Base-by-base conservation (phyloP, 805 yeast genomes). In the Zygosaccharomyces pseudorouxii region DNA sequence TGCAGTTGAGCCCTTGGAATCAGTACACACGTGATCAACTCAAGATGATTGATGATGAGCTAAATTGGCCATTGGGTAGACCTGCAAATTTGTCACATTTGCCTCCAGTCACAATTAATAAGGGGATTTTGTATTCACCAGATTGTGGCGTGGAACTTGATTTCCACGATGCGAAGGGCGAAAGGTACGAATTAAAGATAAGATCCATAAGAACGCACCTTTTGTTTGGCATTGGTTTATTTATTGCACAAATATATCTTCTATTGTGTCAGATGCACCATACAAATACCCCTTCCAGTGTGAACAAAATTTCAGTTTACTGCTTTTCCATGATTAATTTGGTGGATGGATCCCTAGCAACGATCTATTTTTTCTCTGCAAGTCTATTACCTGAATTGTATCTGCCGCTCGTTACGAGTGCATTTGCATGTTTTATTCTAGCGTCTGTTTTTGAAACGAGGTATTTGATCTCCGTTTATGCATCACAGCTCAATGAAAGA, bases 111-210 rank as follows among this genome's bases (percentile, higher is more conserved):
- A 69, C 68, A 28, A 58, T 90, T 8, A 63, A 75, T 2, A 67
- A 75, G 9, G 89, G 84, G 5, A 53, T 88, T 11, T 50, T 88
- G 16, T 89, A 86, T 59, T 88, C 96, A 0, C 97, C 97, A 0
- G 96, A 90, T 62, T 90, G 98, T 71, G 95, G 90, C 0, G 60
- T 84, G 2, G 62, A 77, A 2, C 51, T 87, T 4, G 63, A 67
- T 5, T 37, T 77, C 5, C 63, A 64, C 6, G 53, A 59, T 5
- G 65, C 71, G 2, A 47, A 49, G 11, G 97, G 97, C 1, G 68
- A 76, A n/a, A 78, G 81, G 51, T 65, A 70, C 44, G 90, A 83
- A 58, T 22, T 60, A 2, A 69, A 69, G 39, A 62, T 67, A 16
- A 52, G 65, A 20, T 52, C 65, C 37, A 64, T 77, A 33, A 63